Percentiles rank a stretch among this genome's conserved stretches.
phyloP scores from a whole-genome alignment of 78 protist species.

The Dictyostelium intermedium region DNA sequence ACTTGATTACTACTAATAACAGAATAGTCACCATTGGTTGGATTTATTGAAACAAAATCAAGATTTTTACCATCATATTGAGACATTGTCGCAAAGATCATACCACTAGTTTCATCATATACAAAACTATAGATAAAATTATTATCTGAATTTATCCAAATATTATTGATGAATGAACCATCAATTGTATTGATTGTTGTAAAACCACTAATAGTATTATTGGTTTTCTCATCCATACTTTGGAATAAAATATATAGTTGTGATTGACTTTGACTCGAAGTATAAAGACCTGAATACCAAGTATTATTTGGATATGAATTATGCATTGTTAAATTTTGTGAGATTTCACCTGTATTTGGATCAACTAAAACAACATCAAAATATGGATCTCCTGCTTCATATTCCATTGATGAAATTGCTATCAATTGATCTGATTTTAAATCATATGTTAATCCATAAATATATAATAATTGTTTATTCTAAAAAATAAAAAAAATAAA shows the following conservation, averaged over 20 bases:
- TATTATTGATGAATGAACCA: neutral
- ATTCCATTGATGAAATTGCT: slow-evolving; percentile 32
- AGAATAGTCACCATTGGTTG: slow-evolving; percentile 10
- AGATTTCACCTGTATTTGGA: slow-evolving; percentile 19
- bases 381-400: neutral
- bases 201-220: slow-evolving; percentile 22
- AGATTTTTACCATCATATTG: neutral
- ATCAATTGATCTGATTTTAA: slow-evolving; percentile 29
- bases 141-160: neutral
- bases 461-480: slow-evolving; percentile 22
- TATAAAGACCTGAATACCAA: slow-evolving; percentile 40
- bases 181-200: neutral
- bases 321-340: neutral
- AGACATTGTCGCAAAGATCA: neutral
- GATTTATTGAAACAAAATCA: slow-evolving; percentile 29
- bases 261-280: neutral
- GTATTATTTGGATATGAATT: slow-evolving; percentile 23
- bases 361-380: slow-evolving; percentile 58
- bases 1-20: neutral
- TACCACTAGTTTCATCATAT: neutral
- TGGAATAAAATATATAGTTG: neutral
- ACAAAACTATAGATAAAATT: slow-evolving; percentile 13
- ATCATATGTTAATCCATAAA: slow-evolving; percentile 42
- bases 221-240: slow-evolving; percentile 9
- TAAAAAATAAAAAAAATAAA: neutral